These are phyloP conservation scores for Saccharomycopsis sp. DNA, from an alignment of 805 yeast species.

Conservation along the genomic window DNA sequence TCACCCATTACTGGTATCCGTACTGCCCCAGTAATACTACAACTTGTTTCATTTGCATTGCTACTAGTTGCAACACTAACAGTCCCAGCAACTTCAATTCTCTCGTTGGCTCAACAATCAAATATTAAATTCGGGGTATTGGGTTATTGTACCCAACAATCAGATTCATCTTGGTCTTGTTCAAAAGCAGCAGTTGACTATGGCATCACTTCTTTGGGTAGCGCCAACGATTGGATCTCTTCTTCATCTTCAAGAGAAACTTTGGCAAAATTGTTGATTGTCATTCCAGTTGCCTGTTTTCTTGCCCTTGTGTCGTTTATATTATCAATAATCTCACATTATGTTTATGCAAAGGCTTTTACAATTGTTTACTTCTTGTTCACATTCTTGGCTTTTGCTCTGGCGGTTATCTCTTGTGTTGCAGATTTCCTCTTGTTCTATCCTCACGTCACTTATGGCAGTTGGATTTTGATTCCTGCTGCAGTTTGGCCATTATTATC, in stretches of 20 bases:
- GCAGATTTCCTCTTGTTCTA: slow-evolving; percentile 48
- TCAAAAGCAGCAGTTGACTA: slow-evolving; percentile 39
- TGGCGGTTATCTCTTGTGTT: slow-evolving; percentile 46
- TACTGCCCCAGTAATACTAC: slow-evolving; percentile 36
- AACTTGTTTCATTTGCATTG: slow-evolving; percentile 50
- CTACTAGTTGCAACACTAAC: slow-evolving; percentile 53
- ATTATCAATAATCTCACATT: slow-evolving; percentile 30
- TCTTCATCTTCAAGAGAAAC: too few relatives aligned
- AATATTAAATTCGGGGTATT: slow-evolving; percentile 50
- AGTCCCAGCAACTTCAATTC: slow-evolving; percentile 44
- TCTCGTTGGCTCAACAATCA: slow-evolving; percentile 41
- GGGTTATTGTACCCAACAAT: slow-evolving; percentile 44
- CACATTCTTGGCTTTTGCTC: slow-evolving; percentile 41
- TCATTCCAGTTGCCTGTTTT: slow-evolving; percentile 62
- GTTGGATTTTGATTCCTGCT: slow-evolving; percentile 63
- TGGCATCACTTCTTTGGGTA: slow-evolving; percentile 29
- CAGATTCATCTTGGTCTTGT: slow-evolving; percentile 28
- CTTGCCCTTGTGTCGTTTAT: slow-evolving; percentile 41
- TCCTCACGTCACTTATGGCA: slow-evolving; percentile 62
- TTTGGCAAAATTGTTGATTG: slow-evolving; percentile 45
- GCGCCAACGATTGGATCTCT: slow-evolving; percentile 40
- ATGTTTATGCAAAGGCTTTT: slow-evolving; percentile 24
- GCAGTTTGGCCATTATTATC: slow-evolving; percentile 48
- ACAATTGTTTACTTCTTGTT: slow-evolving; percentile 38
- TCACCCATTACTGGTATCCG: too few relatives aligned